Conservation (phyloP, 2,329 filamentous ascomycete genomes). For the Lojkania enalia region DNA sequence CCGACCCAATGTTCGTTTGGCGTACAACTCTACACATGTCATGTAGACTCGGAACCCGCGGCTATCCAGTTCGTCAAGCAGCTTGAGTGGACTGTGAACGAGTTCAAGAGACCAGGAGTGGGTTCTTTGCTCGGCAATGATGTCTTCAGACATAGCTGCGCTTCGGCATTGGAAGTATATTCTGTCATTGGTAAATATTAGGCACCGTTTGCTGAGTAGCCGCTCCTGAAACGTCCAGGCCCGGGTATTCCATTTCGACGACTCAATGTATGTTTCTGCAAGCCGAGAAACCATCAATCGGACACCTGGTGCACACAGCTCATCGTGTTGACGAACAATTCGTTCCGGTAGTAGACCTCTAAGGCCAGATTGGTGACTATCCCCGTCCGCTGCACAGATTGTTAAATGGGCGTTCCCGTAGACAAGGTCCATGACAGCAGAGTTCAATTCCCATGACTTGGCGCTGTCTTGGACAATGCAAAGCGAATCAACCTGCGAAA, state of each 20-base stretch:
- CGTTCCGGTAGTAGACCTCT: not conserved
- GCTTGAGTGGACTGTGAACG: not conserved
- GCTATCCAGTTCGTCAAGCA: not conserved
- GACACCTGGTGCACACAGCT: no score
- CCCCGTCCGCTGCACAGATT: conserved; percentile 41
- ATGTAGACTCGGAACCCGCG: not conserved
- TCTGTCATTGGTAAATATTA: conserved; percentile 4
- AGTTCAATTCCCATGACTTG: conserved; percentile 31
- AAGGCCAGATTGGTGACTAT: conserved; percentile 14
- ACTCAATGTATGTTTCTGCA: conserved; percentile 1
- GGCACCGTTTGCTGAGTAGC: not conserved
- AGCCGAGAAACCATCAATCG: not conserved
- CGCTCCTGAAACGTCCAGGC: conserved; percentile 12
- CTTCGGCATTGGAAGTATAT: conserved; percentile 6
- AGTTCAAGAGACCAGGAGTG: not conserved
- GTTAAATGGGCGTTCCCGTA: conserved; percentile 40
- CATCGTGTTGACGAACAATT: no score
- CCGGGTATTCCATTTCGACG: conserved; percentile 6
- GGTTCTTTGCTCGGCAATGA: conserved; percentile 3
- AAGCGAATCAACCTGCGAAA: conserved; percentile 16
- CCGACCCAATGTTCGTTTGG: conserved; percentile 3
- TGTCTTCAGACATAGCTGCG: not conserved
- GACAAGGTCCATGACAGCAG: conserved; percentile 35
- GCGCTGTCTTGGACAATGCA: conserved; percentile 18
- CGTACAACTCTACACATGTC: conserved; percentile 2